Base-by-base conservation (phyloP, 495 filamentous ascomycete species). In the Xylaria palmicola region DNA sequence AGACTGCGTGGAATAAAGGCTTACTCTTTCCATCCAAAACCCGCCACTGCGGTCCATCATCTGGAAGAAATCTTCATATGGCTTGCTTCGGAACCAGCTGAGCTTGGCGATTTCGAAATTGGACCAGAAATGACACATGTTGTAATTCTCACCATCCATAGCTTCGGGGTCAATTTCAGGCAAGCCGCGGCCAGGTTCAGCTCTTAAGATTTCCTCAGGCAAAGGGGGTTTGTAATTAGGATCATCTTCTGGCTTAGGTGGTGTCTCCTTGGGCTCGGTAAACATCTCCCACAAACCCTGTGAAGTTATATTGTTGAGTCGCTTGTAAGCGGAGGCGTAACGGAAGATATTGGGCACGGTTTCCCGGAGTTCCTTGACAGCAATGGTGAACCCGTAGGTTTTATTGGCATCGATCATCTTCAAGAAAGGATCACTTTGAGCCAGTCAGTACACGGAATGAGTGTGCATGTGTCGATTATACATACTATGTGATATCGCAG, bases 41-140 rank as follows among this genome's bases (percentile, higher is more conserved):
- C 94, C 94, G 58, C 94, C 94, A 72, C 92, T 96, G 57, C 87
- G 86, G 70, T 99, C 94, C 94, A 99, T 97, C 90, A 96, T 96
- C 67, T 97, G 83, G 79, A 99, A 99, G 78, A 99, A 98, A 48
- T 97, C 94, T 72, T 95, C 90, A 72, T 99, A 99, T 66, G 88
- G 87, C 75, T 96, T 91, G 78, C 92, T 96, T 65, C 94, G 85
- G 84, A 97, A 97, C 82, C 91, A 99, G 79, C 90, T 88, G 54
- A 99, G 81, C 55, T 88, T 86, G 19, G 94, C 94, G 76, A 99
- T 99, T 77, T 99, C 94, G 60, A 99, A 99, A 73, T 99, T 99
- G 80, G 91, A 96, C 94, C 94, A 99, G 82, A 98, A 99, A 81
- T 99, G 94, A 76, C 94, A 99, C 94, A 99, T 99, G 80, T 99